Percentiles rank a stretch among this genome's conserved stretches.
Conservation (phyloP, 1,139 yeast species). For the Geotrichum fermentans region DNA sequence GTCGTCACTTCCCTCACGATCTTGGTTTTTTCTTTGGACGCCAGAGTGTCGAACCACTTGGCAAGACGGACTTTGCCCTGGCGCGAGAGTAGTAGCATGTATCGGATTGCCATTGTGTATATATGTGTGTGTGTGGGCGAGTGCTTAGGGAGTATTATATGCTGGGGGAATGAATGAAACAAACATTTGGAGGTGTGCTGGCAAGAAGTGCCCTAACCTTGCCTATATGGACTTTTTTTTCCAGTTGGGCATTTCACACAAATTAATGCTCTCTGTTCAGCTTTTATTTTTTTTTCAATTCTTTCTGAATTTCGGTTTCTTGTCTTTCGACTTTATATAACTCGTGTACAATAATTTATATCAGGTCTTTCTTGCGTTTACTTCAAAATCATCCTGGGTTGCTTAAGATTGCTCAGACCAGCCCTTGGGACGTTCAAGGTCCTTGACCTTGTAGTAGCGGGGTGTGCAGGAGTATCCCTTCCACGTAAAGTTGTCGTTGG, state of each 20-base stretch:
- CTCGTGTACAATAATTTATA: too few relatives aligned
- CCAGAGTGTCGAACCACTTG: conserved; percentile 84
- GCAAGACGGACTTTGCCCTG: conserved; percentile 93
- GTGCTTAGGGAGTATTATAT: too few relatives aligned
- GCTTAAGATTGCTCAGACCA: conserved; percentile 19
- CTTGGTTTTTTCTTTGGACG: conserved; percentile 78
- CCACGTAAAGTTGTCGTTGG: conserved; percentile 74
- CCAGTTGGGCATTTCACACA: too few relatives aligned
- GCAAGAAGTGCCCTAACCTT: conserved; percentile 5
- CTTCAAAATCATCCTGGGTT: too few relatives aligned
- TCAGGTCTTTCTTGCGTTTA: too few relatives aligned
- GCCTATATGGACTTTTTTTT: too few relatives aligned
- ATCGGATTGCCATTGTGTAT: conserved; percentile 64
- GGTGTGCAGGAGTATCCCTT: conserved; percentile 80
- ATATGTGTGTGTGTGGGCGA: conserved; percentile 9
- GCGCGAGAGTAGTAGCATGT: conserved; percentile 74
- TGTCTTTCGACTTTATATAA: too few relatives aligned
- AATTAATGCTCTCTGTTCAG: too few relatives aligned
- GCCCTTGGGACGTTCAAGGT: conserved; percentile 19
- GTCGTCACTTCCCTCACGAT: conserved; percentile 84
- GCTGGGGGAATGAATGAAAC: too few relatives aligned
- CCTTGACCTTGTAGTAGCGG: conserved; percentile 60
- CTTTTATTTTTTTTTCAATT: too few relatives aligned
- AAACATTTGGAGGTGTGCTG: not conserved
- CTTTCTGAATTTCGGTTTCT: too few relatives aligned